These are phyloP conservation scores for Corchorus olitorius DNA, from an alignment of 345 rosid species.

Conservation along the genomic window DNA sequence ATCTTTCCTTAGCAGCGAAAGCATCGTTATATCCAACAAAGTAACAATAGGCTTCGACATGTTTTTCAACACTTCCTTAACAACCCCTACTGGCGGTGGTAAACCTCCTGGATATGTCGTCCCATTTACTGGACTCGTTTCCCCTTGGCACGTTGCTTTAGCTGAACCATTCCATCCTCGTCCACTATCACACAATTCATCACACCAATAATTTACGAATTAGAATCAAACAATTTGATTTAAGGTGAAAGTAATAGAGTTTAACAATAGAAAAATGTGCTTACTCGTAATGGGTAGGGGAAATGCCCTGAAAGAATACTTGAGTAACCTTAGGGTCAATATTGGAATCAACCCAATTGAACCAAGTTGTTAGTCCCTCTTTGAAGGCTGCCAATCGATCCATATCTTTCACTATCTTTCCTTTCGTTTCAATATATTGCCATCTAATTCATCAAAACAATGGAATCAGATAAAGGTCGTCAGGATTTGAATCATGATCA, in stretches of 20 bases:
- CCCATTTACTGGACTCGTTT: slow-evolving; percentile 52
- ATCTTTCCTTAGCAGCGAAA: slow-evolving; percentile 65
- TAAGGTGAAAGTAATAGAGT: too few species aligned
- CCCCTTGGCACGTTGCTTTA: slow-evolving; percentile 39
- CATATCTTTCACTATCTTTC: slow-evolving; percentile 44
- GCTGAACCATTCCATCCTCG: slow-evolving; percentile 40
- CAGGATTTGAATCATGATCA: too few species aligned
- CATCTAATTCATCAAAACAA: slow-evolving; percentile 39
- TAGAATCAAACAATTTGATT: too few species aligned
- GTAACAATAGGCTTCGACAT: slow-evolving; percentile 45
- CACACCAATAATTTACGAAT: not conserved
- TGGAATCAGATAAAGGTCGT: not conserved
- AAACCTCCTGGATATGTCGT: slow-evolving; percentile 34
- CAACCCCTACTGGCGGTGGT: slow-evolving; percentile 36
- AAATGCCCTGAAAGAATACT: slow-evolving; percentile 63
- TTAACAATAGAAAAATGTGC: not conserved
- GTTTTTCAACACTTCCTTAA: slow-evolving; percentile 37
- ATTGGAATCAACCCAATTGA: slow-evolving; percentile 57
- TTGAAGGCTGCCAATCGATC: slow-evolving; percentile 55
- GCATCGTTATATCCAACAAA: slow-evolving; percentile 55
- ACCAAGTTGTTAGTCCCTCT: slow-evolving; percentile 69
- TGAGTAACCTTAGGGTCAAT: slow-evolving; percentile 44
- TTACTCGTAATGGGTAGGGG: slow-evolving; percentile 50
- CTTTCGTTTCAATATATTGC: slow-evolving; percentile 56
- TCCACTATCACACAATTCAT: slow-evolving; percentile 29